phyloP scores from a whole-genome alignment of 208 protist genomes.

The Trypanosoma theileri region DNA sequence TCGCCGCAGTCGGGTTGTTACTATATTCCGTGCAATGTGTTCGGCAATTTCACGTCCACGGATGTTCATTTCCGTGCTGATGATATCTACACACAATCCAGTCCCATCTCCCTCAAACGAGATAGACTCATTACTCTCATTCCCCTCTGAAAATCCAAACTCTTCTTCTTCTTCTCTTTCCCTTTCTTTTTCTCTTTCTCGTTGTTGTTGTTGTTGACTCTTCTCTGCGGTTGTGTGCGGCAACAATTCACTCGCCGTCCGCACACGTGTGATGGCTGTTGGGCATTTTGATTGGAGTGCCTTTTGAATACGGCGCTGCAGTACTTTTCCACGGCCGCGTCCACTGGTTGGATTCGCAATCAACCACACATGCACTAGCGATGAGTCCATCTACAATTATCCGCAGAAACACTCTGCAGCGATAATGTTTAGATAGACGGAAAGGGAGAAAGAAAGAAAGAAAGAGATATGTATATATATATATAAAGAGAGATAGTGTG shows the following conservation, averaged over 20 bases:
- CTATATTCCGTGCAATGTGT: conserved; percentile 15
- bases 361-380: conserved; percentile 38
- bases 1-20: conserved; percentile 4
- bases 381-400: too few species aligned
- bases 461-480: too few species aligned
- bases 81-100: conserved; percentile 20
- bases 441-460: too few species aligned
- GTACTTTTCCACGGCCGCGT: conserved; percentile 29
- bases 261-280: not conserved
- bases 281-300: not conserved
- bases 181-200: not conserved
- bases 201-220: not conserved
- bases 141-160: not conserved
- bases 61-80: conserved; percentile 19
- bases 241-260: conserved; percentile 14
- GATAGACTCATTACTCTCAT: not conserved
- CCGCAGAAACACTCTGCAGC: too few species aligned
- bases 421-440: too few species aligned
- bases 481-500: too few species aligned
- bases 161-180: not conserved
- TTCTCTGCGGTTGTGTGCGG: not conserved
- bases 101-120: not conserved
- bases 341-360: conserved; percentile 69
- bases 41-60: conserved; percentile 19
- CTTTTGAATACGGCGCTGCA: conserved; percentile 16